Evolutionary conservation across 163 green algal genomes (phyloP), one percentile per base, ranked within the genome.

Genomic region (Chlorella variabilis): DNA sequence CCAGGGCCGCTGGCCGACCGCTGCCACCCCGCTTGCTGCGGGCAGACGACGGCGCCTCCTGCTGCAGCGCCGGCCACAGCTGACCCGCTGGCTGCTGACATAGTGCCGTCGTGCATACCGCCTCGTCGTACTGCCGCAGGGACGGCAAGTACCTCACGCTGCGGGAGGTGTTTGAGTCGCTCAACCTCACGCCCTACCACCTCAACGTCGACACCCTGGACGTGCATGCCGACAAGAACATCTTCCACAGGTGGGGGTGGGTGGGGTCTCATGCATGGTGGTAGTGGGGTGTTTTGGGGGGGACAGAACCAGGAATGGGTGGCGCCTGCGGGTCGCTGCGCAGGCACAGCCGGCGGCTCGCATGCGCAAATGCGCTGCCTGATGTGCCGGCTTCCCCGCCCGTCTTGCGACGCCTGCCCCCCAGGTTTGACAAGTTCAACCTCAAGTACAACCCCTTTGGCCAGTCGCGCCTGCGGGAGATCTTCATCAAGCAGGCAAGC

Each of bases 401-500:
- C 1, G 59, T n/a, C n/a, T n/a, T n/a, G n/a, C n/a, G n/a, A n/a
- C n/a, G n/a, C n/a, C n/a, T n/a, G 1, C 29, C 27, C 23, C 25
- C 6, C 67, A 88, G 89, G 80, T 99, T 99, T 84, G 96, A 99
- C 91, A 94, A 94, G 84, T 99, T 99, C 91, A 99, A 99, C 92
- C 92, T 99, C 21, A 99, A 99, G 92, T 99, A 99, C 94, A 99
- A 99, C 91, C 97, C 97, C 34, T 99, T 96, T 89, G 97, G 97
- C 2, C 97, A 99, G 92, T 94, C 86, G 33, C 88, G 97, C 34
- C 92, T 99, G 76, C 87, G 97, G 3, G 97, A 99, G 86, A 97
- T 99, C 85, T 99, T 99, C 92, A 98, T 99, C 88, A 99, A 99
- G 90, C 95, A 98, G 90, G 91, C n/a, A n/a, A n/a, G n/a, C n/a